Evolutionary conservation across 2,329 filamentous ascomycete species (phyloP).

Genomic region (Aspergillus sp.): DNA sequence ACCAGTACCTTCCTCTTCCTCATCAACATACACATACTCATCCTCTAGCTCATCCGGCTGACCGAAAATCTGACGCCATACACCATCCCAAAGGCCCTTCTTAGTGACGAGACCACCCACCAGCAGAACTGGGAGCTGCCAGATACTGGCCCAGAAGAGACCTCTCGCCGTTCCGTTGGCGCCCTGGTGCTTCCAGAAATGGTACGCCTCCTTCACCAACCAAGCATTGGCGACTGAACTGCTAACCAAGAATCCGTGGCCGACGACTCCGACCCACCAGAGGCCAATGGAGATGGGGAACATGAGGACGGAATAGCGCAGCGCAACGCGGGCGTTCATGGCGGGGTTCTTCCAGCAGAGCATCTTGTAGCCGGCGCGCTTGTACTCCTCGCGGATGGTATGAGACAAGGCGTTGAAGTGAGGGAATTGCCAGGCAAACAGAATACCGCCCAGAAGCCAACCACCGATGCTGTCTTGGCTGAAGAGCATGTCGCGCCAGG

Average conservation of each 20-base stretch:
- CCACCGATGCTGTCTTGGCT: slow-evolving; percentile 71
- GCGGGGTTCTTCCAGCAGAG: slow-evolving; percentile 84
- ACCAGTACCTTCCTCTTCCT: slow-evolving; percentile 39
- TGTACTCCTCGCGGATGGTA: slow-evolving; percentile 87
- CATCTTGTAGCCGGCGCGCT: slow-evolving; percentile 67
- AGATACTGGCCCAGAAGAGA: slow-evolving; percentile 96
- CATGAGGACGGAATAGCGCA: slow-evolving; percentile 83
- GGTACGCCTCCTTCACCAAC: slow-evolving; percentile 76
- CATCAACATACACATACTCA: slow-evolving; percentile 62
- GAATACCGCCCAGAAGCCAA: slow-evolving; percentile 80
- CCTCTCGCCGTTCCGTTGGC: slow-evolving; percentile 77
- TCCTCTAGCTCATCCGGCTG: slow-evolving; percentile 57
- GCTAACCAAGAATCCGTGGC: slow-evolving; percentile 79
- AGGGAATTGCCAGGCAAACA: slow-evolving; percentile 97
- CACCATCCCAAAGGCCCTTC: slow-evolving; percentile 83
- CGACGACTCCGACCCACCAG: slow-evolving; percentile 77
- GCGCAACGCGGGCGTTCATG: slow-evolving; percentile 80
- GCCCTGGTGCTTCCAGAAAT: slow-evolving; percentile 78
- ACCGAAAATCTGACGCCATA: slow-evolving; percentile 71
- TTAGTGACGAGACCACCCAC: slow-evolving; percentile 90
- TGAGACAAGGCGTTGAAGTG: slow-evolving; percentile 96
- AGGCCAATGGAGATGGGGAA: slow-evolving; percentile 82
- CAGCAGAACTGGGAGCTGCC: slow-evolving; percentile 88
- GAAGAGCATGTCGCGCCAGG: slow-evolving; percentile 76
- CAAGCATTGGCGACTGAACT: slow-evolving; percentile 82